Evolutionary conservation across 208 protist species (phyloP).

Genomic region (Crithidia acanthocephali): DNA sequence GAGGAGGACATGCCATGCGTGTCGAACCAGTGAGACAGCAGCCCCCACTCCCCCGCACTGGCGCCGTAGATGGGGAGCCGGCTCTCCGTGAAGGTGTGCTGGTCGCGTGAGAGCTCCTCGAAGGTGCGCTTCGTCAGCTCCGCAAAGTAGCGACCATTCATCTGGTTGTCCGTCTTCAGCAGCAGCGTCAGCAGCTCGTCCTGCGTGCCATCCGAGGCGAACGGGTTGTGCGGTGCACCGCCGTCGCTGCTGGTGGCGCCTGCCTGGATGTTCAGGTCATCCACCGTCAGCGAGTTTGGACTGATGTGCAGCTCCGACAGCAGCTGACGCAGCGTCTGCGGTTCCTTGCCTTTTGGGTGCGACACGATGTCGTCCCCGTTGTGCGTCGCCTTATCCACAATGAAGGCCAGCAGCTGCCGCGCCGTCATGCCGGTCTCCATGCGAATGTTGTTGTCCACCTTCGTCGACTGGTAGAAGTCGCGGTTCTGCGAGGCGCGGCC

Average conservation of each 20-base stretch:
- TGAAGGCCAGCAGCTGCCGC: constrained; percentile 94
- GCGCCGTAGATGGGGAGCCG: constrained; percentile 94
- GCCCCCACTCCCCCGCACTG: constrained; percentile 95
- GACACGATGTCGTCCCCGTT: constrained; percentile 94
- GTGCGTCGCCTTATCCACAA: constrained; percentile 93
- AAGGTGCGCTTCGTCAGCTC: constrained; percentile 97
- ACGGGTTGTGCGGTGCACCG: constrained; percentile 91
- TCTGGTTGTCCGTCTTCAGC: constrained; percentile 99
- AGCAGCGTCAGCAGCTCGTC: constrained; percentile 98
- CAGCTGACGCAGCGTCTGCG: constrained; percentile 87
- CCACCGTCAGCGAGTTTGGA: constrained; percentile 92
- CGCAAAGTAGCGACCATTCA: constrained; percentile 98
- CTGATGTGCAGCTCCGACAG: constrained; percentile 92
- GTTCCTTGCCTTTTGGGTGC: constrained; percentile 82
- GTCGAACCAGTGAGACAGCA: constrained; percentile 96
- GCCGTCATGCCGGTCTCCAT: constrained; percentile 96
- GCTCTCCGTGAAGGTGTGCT: constrained; percentile 96
- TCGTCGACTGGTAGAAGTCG: constrained; percentile 96
- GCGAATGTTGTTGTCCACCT: constrained; percentile 98
- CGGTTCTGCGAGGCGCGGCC: constrained; percentile 88
- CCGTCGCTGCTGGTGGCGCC: constrained; percentile 93
- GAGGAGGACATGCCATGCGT: constrained; percentile 95
- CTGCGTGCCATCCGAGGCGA: constrained; percentile 62
- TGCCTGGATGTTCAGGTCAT: constrained; percentile 96
- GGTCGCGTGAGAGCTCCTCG: constrained; percentile 94